Percentiles rank a stretch among this genome's conserved stretches.
phyloP scores from a whole-genome alignment of 257 asterid genomes.

The Plectranthus barbatus region DNA sequence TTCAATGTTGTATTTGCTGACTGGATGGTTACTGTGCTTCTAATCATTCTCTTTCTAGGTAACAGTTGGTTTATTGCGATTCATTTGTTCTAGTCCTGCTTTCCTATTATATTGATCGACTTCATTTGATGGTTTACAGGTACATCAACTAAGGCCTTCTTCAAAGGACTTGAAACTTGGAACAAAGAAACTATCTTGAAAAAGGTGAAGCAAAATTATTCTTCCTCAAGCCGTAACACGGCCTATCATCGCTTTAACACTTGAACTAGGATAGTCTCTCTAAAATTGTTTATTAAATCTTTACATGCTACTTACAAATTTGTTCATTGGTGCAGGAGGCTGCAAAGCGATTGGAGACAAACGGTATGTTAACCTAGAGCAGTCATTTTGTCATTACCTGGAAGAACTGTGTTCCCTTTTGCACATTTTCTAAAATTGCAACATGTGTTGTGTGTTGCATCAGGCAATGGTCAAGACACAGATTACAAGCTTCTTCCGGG shows the following conservation, averaged over 20 bases:
- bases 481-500: conserved; percentile 77
- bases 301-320: conserved; percentile 6
- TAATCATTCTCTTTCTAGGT: conserved; percentile 83
- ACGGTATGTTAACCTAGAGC: conserved; percentile 37
- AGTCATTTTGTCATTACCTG: neutral
- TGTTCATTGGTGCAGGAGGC: conserved; percentile 52
- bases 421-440: conserved; percentile 6
- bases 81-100: neutral
- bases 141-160: conserved; percentile 82
- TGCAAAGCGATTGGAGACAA: conserved; percentile 30
- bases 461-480: conserved; percentile 49
- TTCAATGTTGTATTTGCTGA: conserved; percentile 91
- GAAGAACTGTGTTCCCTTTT: neutral
- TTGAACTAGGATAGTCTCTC: too few relatives aligned
- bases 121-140: conserved; percentile 34
- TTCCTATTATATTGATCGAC: conserved; percentile 6
- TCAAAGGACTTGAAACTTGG: conserved; percentile 93
- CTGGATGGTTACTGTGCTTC: conserved; percentile 98
- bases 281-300: neutral
- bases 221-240: too few relatives aligned
- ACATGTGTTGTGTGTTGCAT: neutral
- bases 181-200: conserved; percentile 76
- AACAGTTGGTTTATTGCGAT: conserved; percentile 12
- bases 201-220: conserved; percentile 32
- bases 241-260: too few relatives aligned